Conservation (phyloP, 805 yeast species). For the Candida ulmi region DNA sequence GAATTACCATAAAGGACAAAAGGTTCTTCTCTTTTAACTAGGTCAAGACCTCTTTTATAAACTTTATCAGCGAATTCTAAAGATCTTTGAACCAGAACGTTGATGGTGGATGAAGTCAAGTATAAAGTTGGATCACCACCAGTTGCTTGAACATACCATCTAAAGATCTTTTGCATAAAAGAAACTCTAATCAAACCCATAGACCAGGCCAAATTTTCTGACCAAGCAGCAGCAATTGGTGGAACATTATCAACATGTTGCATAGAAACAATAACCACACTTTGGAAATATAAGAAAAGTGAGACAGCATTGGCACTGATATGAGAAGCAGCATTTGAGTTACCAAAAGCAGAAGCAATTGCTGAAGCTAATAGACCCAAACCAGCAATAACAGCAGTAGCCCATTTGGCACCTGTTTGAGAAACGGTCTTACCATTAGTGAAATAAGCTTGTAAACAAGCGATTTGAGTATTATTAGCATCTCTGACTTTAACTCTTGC, state of each 20-base stretch:
- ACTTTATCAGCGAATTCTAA: slow-evolving; percentile 21
- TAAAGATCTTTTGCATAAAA: slow-evolving; percentile 80
- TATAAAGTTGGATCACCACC: slow-evolving; percentile 81
- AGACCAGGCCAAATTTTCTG: slow-evolving; percentile 90
- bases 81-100: slow-evolving; percentile 73
- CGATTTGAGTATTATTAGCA: slow-evolving; percentile 37
- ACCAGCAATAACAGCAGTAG: slow-evolving; percentile 87
- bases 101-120: slow-evolving; percentile 52
- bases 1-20: slow-evolving; percentile 42
- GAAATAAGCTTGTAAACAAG: slow-evolving; percentile 74
- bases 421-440: slow-evolving; percentile 76
- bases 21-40: slow-evolving; percentile 32
- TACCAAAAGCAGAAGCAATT: slow-evolving; percentile 75
- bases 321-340: slow-evolving; percentile 84
- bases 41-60: slow-evolving; percentile 23
- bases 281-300: slow-evolving; percentile 81
- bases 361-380: slow-evolving; percentile 82
- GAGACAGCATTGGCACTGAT: slow-evolving; percentile 83
- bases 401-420: slow-evolving; percentile 86
- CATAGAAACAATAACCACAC: slow-evolving; percentile 81
- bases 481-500: slow-evolving; percentile 47
- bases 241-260: slow-evolving; percentile 81
- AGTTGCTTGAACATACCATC: slow-evolving; percentile 83
- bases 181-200: slow-evolving; percentile 77
- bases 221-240: slow-evolving; percentile 90